A percentile compares a stretch with the other conserved stretches of the same genome.
Conservation (phyloP, 305 asterid species). For the Rubia balearica region DNA sequence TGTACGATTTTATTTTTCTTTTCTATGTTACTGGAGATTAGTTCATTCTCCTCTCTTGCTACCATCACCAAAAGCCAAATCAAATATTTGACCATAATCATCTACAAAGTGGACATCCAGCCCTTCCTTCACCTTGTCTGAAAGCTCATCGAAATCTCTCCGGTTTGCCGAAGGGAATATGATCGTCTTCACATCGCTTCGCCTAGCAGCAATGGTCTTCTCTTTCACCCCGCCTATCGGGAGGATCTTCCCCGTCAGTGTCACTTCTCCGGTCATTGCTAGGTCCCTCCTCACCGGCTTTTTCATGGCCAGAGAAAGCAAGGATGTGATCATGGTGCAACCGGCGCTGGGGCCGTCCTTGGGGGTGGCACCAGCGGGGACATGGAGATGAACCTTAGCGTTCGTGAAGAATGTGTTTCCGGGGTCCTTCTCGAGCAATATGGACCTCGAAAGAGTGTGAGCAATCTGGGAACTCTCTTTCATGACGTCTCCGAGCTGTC, state of each 20-base stretch:
- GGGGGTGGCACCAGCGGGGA: slow-evolving; percentile 95
- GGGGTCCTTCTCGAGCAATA: slow-evolving; percentile 67
- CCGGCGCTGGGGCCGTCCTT: slow-evolving; percentile 99
- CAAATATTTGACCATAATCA: slow-evolving; percentile 66
- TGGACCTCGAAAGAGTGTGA: slow-evolving; percentile 70
- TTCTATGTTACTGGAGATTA: neutral
- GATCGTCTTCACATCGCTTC: slow-evolving; percentile 81
- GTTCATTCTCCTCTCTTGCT: slow-evolving; percentile 14
- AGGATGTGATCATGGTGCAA: slow-evolving; percentile 97
- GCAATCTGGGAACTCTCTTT: slow-evolving; percentile 98
- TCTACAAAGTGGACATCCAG: slow-evolving; percentile 85
- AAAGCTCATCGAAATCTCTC: slow-evolving; percentile 91
- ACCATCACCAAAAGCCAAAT: slow-evolving; percentile 50
- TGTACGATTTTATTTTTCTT: neutral
- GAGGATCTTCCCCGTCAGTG: slow-evolving; percentile 78
- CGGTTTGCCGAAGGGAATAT: slow-evolving; percentile 91
- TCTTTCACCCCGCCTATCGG: slow-evolving; percentile 99
- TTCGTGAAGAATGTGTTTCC: slow-evolving; percentile 55
- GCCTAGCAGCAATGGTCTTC: slow-evolving; percentile 92
- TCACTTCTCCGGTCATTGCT: slow-evolving; percentile 98
- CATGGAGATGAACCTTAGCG: slow-evolving; percentile 90
- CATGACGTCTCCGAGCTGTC: slow-evolving; percentile 98
- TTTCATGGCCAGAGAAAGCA: slow-evolving; percentile 81
- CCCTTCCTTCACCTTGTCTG: slow-evolving; percentile 86
- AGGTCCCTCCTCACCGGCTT: slow-evolving; percentile 72